Percentiles rank a stretch among this genome's conserved stretches.
These are phyloP conservation scores for Fusarium sp. DNA, from an alignment of 2,329 filamentous ascomycete genomes.

Conservation along the genomic window DNA sequence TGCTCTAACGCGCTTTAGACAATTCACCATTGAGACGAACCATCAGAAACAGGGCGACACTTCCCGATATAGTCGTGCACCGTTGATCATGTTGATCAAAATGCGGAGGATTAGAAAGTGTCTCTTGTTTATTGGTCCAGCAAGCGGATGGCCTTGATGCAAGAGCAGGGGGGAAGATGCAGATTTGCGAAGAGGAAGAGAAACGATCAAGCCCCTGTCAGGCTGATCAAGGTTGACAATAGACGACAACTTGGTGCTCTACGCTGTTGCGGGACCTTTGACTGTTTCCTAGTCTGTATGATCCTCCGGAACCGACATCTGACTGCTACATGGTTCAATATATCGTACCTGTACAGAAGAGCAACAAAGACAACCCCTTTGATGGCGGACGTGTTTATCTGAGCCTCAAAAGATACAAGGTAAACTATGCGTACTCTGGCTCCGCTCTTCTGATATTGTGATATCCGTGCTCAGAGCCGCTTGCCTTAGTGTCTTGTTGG, in stretches of 20 bases:
- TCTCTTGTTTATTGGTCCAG: neutral
- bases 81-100: conserved; percentile 10
- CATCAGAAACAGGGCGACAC: neutral
- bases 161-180: neutral
- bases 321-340: too few relatives aligned
- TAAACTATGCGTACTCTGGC: neutral
- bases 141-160: neutral
- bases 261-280: too few relatives aligned
- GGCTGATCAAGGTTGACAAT: too few relatives aligned
- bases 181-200: neutral
- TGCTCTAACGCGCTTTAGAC: conserved; percentile 3
- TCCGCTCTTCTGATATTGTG: conserved; percentile 1
- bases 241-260: too few relatives aligned
- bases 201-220: neutral
- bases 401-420: too few relatives aligned
- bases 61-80: neutral
- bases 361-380: neutral
- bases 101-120: conserved; percentile 6
- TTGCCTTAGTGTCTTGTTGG: neutral
- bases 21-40: neutral
- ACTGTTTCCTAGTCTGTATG: too few relatives aligned
- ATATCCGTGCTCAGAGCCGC: neutral
- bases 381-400: neutral
- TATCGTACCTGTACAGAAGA: too few relatives aligned
- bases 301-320: too few relatives aligned